Conservation (phyloP, 1,139 yeast genomes). For the Geotrichum klebahnii region DNA sequence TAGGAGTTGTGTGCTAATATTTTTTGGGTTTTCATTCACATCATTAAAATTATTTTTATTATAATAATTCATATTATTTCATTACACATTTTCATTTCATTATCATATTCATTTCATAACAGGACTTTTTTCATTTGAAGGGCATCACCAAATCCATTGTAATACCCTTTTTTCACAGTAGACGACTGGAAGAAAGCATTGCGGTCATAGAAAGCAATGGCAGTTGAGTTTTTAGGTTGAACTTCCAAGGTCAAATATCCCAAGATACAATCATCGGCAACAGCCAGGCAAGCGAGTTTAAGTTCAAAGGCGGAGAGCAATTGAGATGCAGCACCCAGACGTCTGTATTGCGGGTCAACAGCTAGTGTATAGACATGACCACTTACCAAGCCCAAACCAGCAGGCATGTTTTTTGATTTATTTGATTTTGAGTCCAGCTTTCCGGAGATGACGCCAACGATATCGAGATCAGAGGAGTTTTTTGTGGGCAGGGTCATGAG, state of each 20-base stretch:
- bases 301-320: constrained; percentile 22
- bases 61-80: no score
- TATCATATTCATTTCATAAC: background rate
- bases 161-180: constrained; percentile 10
- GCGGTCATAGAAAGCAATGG: constrained; percentile 23
- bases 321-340: constrained; percentile 27
- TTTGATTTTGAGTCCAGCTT: constrained; percentile 18
- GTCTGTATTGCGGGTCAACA: constrained; percentile 25
- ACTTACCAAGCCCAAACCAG: constrained; percentile 6
- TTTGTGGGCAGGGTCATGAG: constrained; percentile 17
- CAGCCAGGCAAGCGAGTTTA: constrained; percentile 19
- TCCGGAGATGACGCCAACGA: constrained; percentile 28
- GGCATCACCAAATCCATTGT: constrained; percentile 10
- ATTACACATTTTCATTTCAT: no score
- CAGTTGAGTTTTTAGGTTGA: constrained; percentile 17
- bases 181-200: constrained; percentile 20
- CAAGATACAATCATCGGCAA: constrained; percentile 8
- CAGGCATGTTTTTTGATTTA: constrained; percentile 15
- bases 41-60: no score
- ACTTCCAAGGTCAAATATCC: constrained; percentile 23
- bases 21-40: no score
- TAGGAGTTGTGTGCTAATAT: no score
- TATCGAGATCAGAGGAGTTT: constrained; percentile 8
- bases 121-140: constrained; percentile 12
- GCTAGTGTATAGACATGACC: constrained; percentile 26